Percentiles rank a stretch among this genome's conserved stretches.
Conservation (phyloP, 2,329 filamentous ascomycete species). For the Pseudogymnoascus sp. region DNA sequence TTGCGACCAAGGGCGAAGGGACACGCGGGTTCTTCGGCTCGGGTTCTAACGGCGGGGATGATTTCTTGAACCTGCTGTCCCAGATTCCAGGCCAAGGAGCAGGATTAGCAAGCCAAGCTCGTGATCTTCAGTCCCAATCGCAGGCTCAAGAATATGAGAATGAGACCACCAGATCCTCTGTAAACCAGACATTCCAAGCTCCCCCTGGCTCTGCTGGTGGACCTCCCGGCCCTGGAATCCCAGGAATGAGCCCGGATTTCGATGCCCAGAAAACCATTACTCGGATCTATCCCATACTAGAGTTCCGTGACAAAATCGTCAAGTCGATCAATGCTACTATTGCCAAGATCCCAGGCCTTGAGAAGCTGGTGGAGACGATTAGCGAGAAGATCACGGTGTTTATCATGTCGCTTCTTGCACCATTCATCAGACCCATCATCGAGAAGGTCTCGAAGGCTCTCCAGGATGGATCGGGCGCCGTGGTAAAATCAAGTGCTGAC, state of each 20-base stretch:
- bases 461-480: constrained; percentile 73
- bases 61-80: constrained; percentile 66
- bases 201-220: constrained; percentile 38
- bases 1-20: constrained; percentile 32
- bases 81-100: constrained; percentile 67
- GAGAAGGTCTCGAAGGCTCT: constrained; percentile 75
- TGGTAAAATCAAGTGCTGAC: constrained; percentile 61
- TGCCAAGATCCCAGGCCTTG: constrained; percentile 84
- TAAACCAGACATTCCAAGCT: constrained; percentile 38
- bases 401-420: constrained; percentile 81
- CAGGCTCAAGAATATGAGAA: constrained; percentile 59
- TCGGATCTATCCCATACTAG: constrained; percentile 89
- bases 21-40: constrained; percentile 30
- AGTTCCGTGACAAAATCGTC: constrained; percentile 91
- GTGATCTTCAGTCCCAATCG: constrained; percentile 52
- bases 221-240: constrained; percentile 47
- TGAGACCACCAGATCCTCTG: constrained; percentile 37
- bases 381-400: constrained; percentile 89
- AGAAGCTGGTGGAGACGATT: constrained; percentile 86
- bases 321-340: constrained; percentile 78
- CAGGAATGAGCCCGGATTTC: constrained; percentile 67
- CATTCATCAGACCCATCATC: constrained; percentile 89
- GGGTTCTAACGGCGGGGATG: constrained; percentile 32
- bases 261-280: constrained; percentile 69
- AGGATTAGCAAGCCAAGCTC: constrained; percentile 60